A percentile compares a stretch with the other conserved stretches of the same genome.
Evolutionary conservation across 1,139 yeast species (phyloP).

Genomic region (Dujonia santamariae): DNA sequence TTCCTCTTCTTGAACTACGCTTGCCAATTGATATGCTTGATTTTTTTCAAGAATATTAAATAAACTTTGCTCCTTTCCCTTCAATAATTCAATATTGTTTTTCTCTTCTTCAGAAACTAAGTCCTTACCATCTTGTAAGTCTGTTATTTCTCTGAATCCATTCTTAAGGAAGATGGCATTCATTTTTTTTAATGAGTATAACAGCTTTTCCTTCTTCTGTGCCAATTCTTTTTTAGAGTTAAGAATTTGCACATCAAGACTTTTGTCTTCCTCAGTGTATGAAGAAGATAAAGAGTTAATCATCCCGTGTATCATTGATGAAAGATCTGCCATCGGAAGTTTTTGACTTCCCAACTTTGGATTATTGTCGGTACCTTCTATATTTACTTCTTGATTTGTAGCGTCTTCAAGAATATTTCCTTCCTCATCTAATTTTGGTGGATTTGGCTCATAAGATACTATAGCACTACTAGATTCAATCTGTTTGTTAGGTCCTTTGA

Average conservation of each 20-base stretch:
- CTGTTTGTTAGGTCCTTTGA: slow-evolving; percentile 6
- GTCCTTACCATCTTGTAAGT: slow-evolving; percentile 28
- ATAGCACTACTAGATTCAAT: no score
- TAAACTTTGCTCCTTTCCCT: slow-evolving; percentile 33
- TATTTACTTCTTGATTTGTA: slow-evolving; percentile 4
- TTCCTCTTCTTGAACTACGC: slow-evolving; percentile 27
- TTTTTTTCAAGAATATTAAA: slow-evolving; percentile 23
- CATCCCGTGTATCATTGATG: slow-evolving; percentile 40
- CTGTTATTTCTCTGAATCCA: slow-evolving; percentile 23
- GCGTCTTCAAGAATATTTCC: slow-evolving; percentile 23
- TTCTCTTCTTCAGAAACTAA: slow-evolving; percentile 20
- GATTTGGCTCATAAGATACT: slow-evolving; percentile 26
- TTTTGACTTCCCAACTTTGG: slow-evolving; percentile 4
- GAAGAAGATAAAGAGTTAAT: slow-evolving; percentile 44
- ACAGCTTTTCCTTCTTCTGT: slow-evolving; percentile 17
- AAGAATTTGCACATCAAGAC: slow-evolving; percentile 19
- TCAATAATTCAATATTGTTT: slow-evolving; percentile 26
- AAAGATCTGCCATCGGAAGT: slow-evolving; percentile 28
- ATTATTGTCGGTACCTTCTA: slow-evolving; percentile 8
- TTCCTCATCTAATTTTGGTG: slow-evolving; percentile 32
- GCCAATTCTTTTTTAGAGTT: slow-evolving; percentile 18
- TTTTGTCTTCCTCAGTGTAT: slow-evolving; percentile 25
- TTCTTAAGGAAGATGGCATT: slow-evolving; percentile 17
- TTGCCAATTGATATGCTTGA: slow-evolving; percentile 31
- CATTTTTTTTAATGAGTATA: slow-evolving; percentile 15